A percentile compares a stretch with the other conserved stretches of the same genome.
These are phyloP conservation scores for Taphrina deformans DNA, from an alignment of 1,139 yeast species.

Conservation along the genomic window DNA sequence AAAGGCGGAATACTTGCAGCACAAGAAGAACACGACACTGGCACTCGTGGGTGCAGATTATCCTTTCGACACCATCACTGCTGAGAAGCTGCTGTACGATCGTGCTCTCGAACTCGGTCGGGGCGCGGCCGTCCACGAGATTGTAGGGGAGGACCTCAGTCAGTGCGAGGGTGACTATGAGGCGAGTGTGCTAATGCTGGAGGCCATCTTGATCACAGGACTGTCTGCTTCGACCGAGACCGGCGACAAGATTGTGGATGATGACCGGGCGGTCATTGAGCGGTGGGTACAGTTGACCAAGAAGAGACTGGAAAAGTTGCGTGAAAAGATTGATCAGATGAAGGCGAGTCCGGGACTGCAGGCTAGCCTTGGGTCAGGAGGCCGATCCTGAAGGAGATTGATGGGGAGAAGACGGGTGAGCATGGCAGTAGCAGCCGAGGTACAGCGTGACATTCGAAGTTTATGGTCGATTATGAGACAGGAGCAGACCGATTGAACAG, in stretches of 20 bases:
- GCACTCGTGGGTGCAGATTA: conserved; percentile 27
- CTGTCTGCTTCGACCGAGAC: background rate
- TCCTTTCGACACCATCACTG: conserved; percentile 49
- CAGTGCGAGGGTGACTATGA: conserved; percentile 53
- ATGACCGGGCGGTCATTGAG: conserved; percentile 72
- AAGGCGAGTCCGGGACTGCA: conserved; percentile 3
- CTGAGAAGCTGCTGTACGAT: conserved; percentile 85
- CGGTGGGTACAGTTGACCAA: conserved; percentile 41
- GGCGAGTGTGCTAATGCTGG: conserved; percentile 35
- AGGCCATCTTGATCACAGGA: conserved; percentile 36
- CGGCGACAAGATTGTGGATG: conserved; percentile 55
- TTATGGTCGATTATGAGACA: background rate
- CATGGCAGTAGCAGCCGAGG: background rate
- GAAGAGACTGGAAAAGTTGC: conserved; percentile 15
- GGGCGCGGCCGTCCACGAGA: conserved; percentile 84
- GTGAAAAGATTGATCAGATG: conserved; percentile 15
- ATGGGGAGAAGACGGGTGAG: background rate
- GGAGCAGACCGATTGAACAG: background rate
- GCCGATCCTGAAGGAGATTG: background rate
- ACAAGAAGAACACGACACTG: conserved; percentile 43
- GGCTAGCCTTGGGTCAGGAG: background rate
- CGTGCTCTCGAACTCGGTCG: conserved; percentile 91
- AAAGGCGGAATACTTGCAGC: conserved; percentile 74
- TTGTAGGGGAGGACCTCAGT: conserved; percentile 68
- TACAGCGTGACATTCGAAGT: background rate